Base-by-base conservation (phyloP, 2,329 filamentous ascomycete species). In the Dothiorella sarmentorum region DNA sequence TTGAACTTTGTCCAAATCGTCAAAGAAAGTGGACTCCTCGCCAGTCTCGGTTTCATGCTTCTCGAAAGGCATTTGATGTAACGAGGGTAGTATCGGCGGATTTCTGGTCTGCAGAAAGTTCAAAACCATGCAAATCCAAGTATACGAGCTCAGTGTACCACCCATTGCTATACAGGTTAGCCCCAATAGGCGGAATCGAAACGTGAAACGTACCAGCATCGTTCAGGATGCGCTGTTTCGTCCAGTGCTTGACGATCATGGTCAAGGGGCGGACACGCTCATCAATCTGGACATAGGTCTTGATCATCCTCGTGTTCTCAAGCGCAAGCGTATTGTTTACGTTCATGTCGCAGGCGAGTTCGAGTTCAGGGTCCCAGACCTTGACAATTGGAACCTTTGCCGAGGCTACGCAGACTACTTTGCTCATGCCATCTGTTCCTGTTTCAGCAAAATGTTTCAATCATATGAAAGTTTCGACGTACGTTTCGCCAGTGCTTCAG, bases 341-440 rank as follows among this genome's bases (percentile, higher is more conserved):
- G 67, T 99, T 99, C 88, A 99, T 94, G 71, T 99, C 94, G 73
- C 92, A 97, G 15, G 91, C 89, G 52, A 99, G 80, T 63, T 87
- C 80, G 59, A 97, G 80, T 72, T 96, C 91, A 3, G 94, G 94
- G 71, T 99, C 94, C 92, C 94, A 99, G 58, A 96, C 90, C 78
- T 97, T 97, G 66, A 99, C 94, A 68, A 99, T 99, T 3, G 94
- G 93, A 13, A 99, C 94, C 75, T 97, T 97, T 61, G 94, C 94
- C 40, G 89, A 90, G 26, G 91, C 91, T 55, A 97, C 91, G 71
- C 94, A 99, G 22, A 97, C 89, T 1, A 99, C 91, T 68, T 90
- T 90, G 73, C 97, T 84, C 94, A 99, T 99, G 37, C 93, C 93
- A 77, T 91, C 93, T 96, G 67, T 17, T 24, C 52, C 29, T 45